phyloP scores from a whole-genome alignment of 371 early-diverging fungal species.

The Quaeritorhiza haematococci region DNA sequence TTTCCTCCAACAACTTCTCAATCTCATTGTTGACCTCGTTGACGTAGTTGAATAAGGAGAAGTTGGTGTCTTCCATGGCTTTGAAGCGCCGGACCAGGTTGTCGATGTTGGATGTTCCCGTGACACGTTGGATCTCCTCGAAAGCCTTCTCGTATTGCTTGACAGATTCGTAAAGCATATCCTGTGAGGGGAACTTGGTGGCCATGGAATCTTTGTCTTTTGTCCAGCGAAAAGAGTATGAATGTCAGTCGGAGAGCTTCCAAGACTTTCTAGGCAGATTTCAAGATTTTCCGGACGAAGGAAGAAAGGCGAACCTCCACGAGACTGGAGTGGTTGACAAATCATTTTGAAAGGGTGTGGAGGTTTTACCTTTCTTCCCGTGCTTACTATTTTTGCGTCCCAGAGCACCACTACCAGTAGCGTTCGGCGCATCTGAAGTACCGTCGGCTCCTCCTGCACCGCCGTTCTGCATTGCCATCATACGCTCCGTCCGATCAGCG shows the following conservation, averaged over 20 bases:
- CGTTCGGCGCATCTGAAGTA: not conserved
- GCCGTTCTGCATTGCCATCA: not conserved
- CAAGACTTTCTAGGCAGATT: not conserved
- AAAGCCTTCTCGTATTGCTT: conserved; percentile 46
- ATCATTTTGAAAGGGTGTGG: no score
- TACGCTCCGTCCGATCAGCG: conserved; percentile 32
- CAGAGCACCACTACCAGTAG: conserved; percentile 1
- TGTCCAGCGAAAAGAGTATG: not conserved
- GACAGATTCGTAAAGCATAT: conserved; percentile 35
- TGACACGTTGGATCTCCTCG: conserved; percentile 40
- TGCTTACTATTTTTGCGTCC: conserved; percentile 4
- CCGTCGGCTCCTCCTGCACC: not conserved
- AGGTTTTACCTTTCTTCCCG: conserved; percentile 18
- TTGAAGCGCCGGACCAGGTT: conserved; percentile 49
- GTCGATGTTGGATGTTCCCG: conserved; percentile 40
- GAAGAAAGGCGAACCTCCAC: no score
- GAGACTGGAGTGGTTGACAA: no score
- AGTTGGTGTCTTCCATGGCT: conserved; percentile 54
- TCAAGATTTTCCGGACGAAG: not conserved
- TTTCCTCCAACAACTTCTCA: conserved; percentile 47
- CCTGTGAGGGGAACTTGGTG: conserved; percentile 42
- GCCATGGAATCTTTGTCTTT: conserved; percentile 31
- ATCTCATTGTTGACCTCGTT: conserved; percentile 54
- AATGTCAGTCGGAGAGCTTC: not conserved
- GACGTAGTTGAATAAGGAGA: conserved; percentile 57